phyloP scores from a whole-genome alignment of 192 early-diverging fungal species.

The Mortierella hygrophila region DNA sequence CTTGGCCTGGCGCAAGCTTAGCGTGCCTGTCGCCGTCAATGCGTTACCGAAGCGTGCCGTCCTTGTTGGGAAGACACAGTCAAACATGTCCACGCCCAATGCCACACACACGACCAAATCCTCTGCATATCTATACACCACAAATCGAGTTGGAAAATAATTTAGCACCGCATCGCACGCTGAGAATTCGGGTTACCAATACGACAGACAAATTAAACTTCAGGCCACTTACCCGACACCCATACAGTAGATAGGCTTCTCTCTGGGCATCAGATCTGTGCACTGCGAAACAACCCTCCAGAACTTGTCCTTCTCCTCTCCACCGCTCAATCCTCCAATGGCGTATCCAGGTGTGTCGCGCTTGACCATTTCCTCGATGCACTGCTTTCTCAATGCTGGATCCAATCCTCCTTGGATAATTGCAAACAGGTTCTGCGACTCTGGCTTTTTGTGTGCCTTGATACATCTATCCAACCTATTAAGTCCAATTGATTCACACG shows the following conservation, averaged over 20 bases:
- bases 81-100: conserved; percentile 92
- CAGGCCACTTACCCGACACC: conserved; percentile 75
- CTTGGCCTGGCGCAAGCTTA: conserved; percentile 73
- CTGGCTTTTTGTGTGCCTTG: conserved; percentile 76
- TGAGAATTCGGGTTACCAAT: too few relatives aligned
- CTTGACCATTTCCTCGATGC: conserved; percentile 84
- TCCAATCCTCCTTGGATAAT: conserved; percentile 92
- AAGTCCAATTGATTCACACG: neutral
- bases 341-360: conserved; percentile 88
- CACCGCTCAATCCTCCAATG: conserved; percentile 88
- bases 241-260: conserved; percentile 94
- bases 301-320: conserved; percentile 88
- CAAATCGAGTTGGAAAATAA: neutral
- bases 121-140: conserved; percentile 71
- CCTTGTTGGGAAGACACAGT: conserved; percentile 91
- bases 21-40: conserved; percentile 76
- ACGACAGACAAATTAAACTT: neutral
- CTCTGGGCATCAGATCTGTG: conserved; percentile 83
- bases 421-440: conserved; percentile 87
- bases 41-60: conserved; percentile 93
- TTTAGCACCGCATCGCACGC: neutral
- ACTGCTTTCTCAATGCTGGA: conserved; percentile 73
- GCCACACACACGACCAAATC: conserved; percentile 89
- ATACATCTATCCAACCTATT: conserved; percentile 81
- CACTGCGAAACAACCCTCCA: conserved; percentile 86